Percentiles rank a stretch among this genome's conserved stretches.
These are phyloP conservation scores for Alternaria postmessia DNA, from an alignment of 2,329 filamentous ascomycete species.

Conservation along the genomic window DNA sequence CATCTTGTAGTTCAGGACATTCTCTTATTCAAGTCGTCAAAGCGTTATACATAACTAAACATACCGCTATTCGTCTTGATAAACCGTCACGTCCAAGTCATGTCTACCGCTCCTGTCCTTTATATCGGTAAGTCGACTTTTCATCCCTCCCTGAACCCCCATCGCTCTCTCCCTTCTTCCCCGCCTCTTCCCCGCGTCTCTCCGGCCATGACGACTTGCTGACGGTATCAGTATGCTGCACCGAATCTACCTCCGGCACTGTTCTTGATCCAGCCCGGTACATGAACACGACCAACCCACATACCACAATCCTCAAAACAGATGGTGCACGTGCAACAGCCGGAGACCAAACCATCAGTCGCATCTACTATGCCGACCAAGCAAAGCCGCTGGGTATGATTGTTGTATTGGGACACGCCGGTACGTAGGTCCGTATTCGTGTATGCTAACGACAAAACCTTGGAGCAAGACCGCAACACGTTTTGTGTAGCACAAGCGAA, in stretches of 20 bases:
- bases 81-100: background rate
- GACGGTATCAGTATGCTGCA: conserved; percentile 9
- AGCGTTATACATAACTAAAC: background rate
- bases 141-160: background rate
- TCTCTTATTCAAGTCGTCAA: background rate
- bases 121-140: background rate
- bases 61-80: background rate
- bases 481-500: too few species aligned
- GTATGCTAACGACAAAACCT: too few species aligned
- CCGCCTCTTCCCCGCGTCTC: too few species aligned
- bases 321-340: conserved; percentile 20
- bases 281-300: conserved; percentile 27
- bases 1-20: background rate
- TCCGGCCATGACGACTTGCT: background rate
- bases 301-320: conserved; percentile 27
- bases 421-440: conserved; percentile 9
- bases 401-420: conserved; percentile 30
- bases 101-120: background rate
- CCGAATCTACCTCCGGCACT: background rate
- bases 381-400: conserved; percentile 27
- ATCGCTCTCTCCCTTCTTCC: too few species aligned
- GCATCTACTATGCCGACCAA: conserved; percentile 25
- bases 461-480: too few species aligned
- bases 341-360: conserved; percentile 9
- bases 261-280: conserved; percentile 26